These are phyloP conservation scores for Plasmodium coatneyi DNA, from an alignment of 169 alveolate genomes.

Conservation along the genomic window DNA sequence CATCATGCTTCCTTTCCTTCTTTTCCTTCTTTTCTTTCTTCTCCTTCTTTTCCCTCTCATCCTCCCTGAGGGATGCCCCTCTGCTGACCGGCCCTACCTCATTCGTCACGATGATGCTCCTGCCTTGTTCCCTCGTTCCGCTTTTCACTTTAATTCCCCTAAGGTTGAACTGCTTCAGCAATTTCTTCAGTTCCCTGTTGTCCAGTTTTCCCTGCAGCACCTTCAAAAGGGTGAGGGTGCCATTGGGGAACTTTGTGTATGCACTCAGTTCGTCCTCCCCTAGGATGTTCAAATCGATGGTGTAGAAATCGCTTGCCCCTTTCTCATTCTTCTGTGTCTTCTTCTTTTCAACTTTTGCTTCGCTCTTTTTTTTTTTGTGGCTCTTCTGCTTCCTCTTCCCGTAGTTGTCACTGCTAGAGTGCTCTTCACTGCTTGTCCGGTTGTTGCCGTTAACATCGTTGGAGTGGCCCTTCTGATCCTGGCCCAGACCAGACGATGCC, in stretches of 20 bases:
- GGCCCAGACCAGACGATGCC: background rate
- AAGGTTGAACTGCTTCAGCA: constrained; percentile 13
- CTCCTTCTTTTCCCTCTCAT: background rate
- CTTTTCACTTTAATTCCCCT: background rate
- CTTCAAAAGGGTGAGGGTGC: background rate
- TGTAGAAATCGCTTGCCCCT: background rate
- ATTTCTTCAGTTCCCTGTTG: constrained; percentile 16
- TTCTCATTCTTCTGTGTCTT: background rate
- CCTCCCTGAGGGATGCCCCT: background rate
- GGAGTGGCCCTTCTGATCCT: background rate
- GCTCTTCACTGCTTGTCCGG: background rate
- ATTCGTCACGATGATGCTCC: background rate
- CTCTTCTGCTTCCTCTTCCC: background rate
- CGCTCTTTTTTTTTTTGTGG: background rate
- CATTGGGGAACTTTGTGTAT: background rate
- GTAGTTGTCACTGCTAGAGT: background rate
- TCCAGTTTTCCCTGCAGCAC: constrained; percentile 15
- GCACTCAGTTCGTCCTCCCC: constrained; percentile 27
- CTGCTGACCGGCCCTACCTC: background rate
- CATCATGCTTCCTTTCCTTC: background rate
- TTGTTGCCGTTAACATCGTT: background rate
- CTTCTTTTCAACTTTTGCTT: background rate
- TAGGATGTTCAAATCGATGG: constrained; percentile 30
- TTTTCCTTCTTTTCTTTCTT: background rate
- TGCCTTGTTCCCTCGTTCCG: background rate